These are phyloP conservation scores for Naganishia albida DNA, from an alignment of 1,284 basidiomycete species.

Conservation along the genomic window DNA sequence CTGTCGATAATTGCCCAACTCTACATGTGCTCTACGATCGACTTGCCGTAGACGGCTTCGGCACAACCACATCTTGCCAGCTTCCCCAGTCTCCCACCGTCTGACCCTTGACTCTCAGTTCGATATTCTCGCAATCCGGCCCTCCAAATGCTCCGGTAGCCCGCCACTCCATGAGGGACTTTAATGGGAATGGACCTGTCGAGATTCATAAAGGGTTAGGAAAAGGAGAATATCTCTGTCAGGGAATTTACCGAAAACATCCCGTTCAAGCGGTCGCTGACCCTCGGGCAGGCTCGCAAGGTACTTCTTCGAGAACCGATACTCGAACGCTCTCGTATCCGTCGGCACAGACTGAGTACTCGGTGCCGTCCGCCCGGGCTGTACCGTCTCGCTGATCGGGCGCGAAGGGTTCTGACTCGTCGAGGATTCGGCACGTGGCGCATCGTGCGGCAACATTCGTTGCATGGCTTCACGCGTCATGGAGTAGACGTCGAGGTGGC, in stretches of 20 bases:
- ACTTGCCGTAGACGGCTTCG: not conserved
- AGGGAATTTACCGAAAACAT: conserved; percentile 47
- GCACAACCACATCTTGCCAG: conserved; percentile 44
- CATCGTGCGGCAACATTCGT: conserved; percentile 48
- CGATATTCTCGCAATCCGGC: conserved; percentile 52
- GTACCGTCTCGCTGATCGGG: conserved; percentile 16
- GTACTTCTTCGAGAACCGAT: conserved; percentile 53
- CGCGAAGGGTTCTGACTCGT: conserved; percentile 14
- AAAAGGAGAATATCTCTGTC: not conserved
- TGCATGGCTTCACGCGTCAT: conserved; percentile 53
- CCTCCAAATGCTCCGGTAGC: conserved; percentile 52
- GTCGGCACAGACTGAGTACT: conserved; percentile 33
- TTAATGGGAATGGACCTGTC: conserved; percentile 50
- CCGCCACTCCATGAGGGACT: conserved; percentile 48
- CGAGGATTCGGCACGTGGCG: conserved; percentile 30
- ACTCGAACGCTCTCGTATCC: conserved; percentile 51
- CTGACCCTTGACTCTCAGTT: conserved; percentile 42
- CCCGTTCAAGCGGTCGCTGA: conserved; percentile 52
- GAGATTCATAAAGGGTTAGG: not conserved
- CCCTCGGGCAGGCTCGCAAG: conserved; percentile 47
- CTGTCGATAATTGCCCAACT: no score
- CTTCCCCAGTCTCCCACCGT: conserved; percentile 44
- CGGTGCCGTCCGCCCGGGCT: conserved; percentile 21
- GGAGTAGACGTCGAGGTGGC: conserved; percentile 54
- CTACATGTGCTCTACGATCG: no score